Percentiles rank a stretch among this genome's conserved stretches.
phyloP scores from a whole-genome alignment of 1,284 basidiomycete genomes.

The Apiotrichum domesticum region DNA sequence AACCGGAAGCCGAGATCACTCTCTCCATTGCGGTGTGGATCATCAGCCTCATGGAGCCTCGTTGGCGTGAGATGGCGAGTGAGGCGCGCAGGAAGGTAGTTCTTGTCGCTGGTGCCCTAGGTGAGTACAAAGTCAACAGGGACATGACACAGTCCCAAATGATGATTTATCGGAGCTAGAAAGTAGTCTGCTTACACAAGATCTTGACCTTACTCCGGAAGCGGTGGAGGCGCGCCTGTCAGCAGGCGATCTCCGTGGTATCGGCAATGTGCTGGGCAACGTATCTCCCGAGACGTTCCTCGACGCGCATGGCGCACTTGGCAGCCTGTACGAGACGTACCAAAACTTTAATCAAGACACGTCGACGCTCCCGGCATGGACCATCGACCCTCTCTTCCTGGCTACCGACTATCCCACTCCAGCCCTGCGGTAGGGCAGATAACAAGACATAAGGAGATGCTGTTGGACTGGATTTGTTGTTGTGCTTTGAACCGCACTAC shows the following conservation, averaged over 20 bases:
- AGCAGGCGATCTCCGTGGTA: not conserved
- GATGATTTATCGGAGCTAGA: too few species aligned
- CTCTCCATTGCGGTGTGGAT: constrained; percentile 15
- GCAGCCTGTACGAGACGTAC: constrained; percentile 12
- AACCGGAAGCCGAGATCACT: constrained; percentile 16
- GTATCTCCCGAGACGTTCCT: not conserved
- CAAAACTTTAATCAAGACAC: constrained; percentile 3
- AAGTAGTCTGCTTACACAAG: not conserved
- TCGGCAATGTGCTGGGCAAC: not conserved
- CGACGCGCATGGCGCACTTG: constrained; percentile 5
- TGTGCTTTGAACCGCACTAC: too few species aligned
- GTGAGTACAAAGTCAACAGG: not conserved
- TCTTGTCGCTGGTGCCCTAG: constrained; percentile 5
- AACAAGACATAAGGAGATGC: too few species aligned
- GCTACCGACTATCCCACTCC: constrained; percentile 1
- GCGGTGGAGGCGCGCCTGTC: not conserved
- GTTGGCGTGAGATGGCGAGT: constrained; percentile 10
- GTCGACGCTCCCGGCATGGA: constrained; percentile 3
- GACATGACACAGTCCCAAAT: not conserved
- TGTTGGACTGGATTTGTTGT: too few species aligned
- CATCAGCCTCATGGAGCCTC: constrained; percentile 12
- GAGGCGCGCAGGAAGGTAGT: constrained; percentile 10
- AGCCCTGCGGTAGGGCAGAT: too few species aligned
- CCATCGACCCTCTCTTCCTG: constrained; percentile 11
- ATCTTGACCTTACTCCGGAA: not conserved